Percentiles rank a stretch among this genome's conserved stretches.
These are phyloP conservation scores for Zygotorulaspora chibaensis DNA, from an alignment of 805 yeast species.

Conservation along the genomic window DNA sequence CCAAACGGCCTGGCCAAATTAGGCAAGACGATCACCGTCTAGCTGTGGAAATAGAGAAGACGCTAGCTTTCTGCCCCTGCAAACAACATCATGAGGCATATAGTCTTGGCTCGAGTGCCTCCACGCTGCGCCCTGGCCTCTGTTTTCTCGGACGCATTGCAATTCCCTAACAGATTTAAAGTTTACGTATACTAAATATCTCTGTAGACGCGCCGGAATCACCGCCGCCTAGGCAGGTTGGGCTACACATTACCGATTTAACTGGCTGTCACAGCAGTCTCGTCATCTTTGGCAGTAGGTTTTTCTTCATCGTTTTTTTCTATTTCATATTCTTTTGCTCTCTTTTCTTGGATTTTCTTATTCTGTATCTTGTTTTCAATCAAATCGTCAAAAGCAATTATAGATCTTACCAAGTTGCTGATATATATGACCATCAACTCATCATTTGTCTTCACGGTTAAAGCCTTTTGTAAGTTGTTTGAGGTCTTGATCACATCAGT, in stretches of 20 bases:
- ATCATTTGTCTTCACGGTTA: conserved; percentile 91
- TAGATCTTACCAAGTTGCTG: conserved; percentile 84
- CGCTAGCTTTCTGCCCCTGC: too few relatives aligned
- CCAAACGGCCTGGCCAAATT: too few relatives aligned
- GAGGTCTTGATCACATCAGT: conserved; percentile 32
- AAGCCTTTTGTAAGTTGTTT: conserved; percentile 67
- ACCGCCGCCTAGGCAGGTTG: too few relatives aligned
- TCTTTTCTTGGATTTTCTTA: conserved; percentile 43
- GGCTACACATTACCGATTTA: background rate
- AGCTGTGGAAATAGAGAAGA: too few relatives aligned
- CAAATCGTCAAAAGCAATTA: conserved; percentile 92
- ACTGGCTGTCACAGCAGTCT: conserved; percentile 9
- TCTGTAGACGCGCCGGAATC: too few relatives aligned
- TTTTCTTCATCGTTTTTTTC: conserved; percentile 36
- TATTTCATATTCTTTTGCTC: conserved; percentile 36
- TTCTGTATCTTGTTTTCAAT: conserved; percentile 93
- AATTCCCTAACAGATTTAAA: too few relatives aligned
- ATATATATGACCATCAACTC: conserved; percentile 92
- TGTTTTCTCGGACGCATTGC: too few relatives aligned
- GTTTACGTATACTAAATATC: too few relatives aligned
- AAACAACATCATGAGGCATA: too few relatives aligned
- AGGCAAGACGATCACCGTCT: too few relatives aligned
- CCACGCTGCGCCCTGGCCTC: too few relatives aligned
- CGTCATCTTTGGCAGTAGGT: conserved; percentile 33
- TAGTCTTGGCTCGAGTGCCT: too few relatives aligned